Evolutionary conservation across 176 grass and related monocot genomes (phyloP), one percentile per base, ranked within the genome.

Genomic region (Bromus sterilis): DNA sequence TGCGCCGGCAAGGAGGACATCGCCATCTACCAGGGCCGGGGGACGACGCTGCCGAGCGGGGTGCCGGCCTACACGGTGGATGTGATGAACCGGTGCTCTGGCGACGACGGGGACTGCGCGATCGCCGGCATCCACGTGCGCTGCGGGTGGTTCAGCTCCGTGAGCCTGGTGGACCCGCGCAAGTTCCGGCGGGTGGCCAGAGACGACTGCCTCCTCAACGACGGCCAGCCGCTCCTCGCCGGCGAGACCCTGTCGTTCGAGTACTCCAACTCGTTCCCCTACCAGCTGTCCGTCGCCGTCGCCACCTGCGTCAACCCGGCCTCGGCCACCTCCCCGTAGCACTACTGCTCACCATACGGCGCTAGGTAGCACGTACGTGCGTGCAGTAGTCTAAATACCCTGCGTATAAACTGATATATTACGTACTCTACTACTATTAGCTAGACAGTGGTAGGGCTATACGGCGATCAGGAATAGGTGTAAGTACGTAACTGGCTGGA

Each of bases 61-160:
- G 55, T 89, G 15, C 87, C 87, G 26, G 53, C 78, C 41, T 98
- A 98, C 86, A 93, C 91, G 34, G 95, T 98, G 86, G 88, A 93
- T 25, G 88, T 98, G 63, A 79, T 89, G 26, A 98, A 98, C 82
- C 68, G 79, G 69, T 98, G 95, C 78, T 33, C 79, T 0, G 40
- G 4, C 31, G 51, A 69, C 30, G 79, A 12, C 44, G 69, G 46
- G 4, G 81, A 44, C 25, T 94, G 92, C 65, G 71, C 83, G 7
- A 89, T 98, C 81, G 78, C 83, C 0, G 62, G 70, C 49, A 98
- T 98, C 88, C 95, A 98, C 86, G 85, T 98, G 23, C 87, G 81
- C 16, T 98, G 95, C 57, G 95, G 95, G 4, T 94, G 92, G 92
- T 98, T 98, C 86, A 94, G 92, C 92, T 93, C 95, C 21, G 88